These are phyloP conservation scores for Orbilia oligospora DNA, from an alignment of 2,329 filamentous ascomycete species.

Conservation along the genomic window DNA sequence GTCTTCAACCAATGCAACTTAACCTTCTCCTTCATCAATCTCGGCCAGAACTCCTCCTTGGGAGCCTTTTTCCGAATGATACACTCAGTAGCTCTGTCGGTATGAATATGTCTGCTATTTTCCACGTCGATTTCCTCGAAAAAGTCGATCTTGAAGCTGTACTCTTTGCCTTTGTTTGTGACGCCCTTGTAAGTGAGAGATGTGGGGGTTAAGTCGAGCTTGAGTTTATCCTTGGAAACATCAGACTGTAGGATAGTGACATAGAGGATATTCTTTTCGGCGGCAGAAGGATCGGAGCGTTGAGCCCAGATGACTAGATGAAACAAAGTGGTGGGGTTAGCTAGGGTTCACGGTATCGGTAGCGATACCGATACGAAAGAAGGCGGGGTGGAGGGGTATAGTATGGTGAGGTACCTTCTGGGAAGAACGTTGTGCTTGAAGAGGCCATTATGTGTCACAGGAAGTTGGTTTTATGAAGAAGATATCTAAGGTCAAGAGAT, in stretches of 20 bases:
- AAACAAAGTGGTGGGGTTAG: conserved; percentile 15
- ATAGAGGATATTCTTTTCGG: conserved; percentile 93
- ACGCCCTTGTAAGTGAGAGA: conserved; percentile 85
- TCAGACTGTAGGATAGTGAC: conserved; percentile 92
- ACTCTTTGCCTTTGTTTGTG: conserved; percentile 83
- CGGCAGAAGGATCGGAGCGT: conserved; percentile 84
- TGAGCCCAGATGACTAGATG: conserved; percentile 93
- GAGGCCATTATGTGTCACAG: conserved; percentile 16
- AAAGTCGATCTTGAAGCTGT: conserved; percentile 88
- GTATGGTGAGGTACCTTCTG: conserved; percentile 27
- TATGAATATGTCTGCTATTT: conserved; percentile 89
- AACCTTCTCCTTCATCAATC: conserved; percentile 89
- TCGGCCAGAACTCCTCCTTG: conserved; percentile 94
- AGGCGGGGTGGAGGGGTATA: conserved; percentile 16
- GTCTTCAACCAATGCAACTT: conserved; percentile 98
- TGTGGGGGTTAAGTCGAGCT: conserved; percentile 85
- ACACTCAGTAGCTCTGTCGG: conserved; percentile 86
- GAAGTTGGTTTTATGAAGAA: neutral
- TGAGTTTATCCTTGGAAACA: conserved; percentile 80
- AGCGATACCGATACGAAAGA: neutral
- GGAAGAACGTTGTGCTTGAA: conserved; percentile 22
- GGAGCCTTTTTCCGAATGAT: conserved; percentile 98
- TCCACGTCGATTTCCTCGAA: conserved; percentile 90
- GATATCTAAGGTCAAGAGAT: neutral
- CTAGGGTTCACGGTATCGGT: neutral